Base-by-base conservation (phyloP, 1,139 yeast genomes). In the Scheffersomyces quercinus region DNA sequence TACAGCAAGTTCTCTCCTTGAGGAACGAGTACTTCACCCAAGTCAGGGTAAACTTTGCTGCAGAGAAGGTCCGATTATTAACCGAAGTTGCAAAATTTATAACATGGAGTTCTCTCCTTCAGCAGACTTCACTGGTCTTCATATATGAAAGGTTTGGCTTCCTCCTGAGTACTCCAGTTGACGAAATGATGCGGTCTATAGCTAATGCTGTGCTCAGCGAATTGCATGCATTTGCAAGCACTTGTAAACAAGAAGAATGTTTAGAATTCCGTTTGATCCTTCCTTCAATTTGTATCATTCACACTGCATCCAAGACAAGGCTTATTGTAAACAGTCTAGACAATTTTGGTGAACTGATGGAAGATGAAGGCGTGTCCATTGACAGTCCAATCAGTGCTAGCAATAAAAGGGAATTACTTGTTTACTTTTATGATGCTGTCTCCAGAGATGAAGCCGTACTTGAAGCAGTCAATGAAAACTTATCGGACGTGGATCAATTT, bases 1-100 rank as follows among this genome's bases (percentile, higher is more conserved):
- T 67, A 2, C 65, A 62, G 16, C 45, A 50, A 24, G 67, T 59
- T 0, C 45, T 67, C 8, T 56, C 63, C 0, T 48, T 59, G 6
- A 53, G 75, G 34, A 67, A 69, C 14, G 77, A 74, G 47, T 75
- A 71, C 58, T 53, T 62, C 6, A 63, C 71, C 0, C 67, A 67
- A 29, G 60, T 65, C 32, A 65, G 67, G 39, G 57, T 71, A 1
- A 76, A 70, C 43, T 55, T 64, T 31, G 75, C 73, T 2, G 63
- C 70, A 2, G 81, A 76, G 50, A 65, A 63, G 33, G 61, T 71
- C 13, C 55, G 75, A 42, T 47, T 75, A 15, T 50, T 68, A 29
- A 58, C 65, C 13, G 74, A 72, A 41, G 55, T 73, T 10, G 64
- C 75, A 4, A 62, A 65, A 38, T 58, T 74, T 42, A 59, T 72